Evolutionary conservation across 179 eudicot genomes (phyloP).

Genomic region (Beta lomatogona): DNA sequence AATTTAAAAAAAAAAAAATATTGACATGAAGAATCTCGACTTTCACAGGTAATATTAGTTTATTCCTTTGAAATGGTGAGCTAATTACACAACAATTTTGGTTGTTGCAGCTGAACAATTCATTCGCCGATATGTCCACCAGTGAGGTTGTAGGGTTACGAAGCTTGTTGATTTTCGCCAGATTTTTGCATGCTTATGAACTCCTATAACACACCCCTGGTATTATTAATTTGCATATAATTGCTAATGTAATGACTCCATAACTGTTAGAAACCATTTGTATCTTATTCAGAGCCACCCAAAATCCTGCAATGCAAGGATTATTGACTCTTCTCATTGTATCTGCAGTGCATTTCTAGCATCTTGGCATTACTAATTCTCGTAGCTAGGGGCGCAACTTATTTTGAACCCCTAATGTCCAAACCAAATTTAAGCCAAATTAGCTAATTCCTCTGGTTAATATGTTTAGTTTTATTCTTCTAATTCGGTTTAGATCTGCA

Average conservation of each 20-base stretch:
- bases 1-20: too few relatives aligned
- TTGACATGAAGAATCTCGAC: too few relatives aligned
- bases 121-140: conserved; percentile 43
- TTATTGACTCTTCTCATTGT: conserved; percentile 22
- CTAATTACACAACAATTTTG: background rate
- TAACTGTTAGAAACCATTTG: conserved; percentile 26
- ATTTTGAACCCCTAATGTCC: too few relatives aligned
- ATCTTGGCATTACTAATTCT: conserved; percentile 1
- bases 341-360: conserved; percentile 5
- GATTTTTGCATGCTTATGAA: conserved; percentile 29
- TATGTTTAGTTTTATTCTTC: too few relatives aligned
- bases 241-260: conserved; percentile 42
- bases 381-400: background rate
- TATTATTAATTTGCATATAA: conserved; percentile 43
- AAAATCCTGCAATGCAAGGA: conserved; percentile 23
- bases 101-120: conserved; percentile 30
- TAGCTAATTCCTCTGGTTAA: too few relatives aligned
- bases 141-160: conserved; percentile 31
- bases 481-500: too few relatives aligned
- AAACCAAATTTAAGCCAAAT: too few relatives aligned
- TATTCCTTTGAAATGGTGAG: background rate
- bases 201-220: conserved; percentile 29
- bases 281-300: conserved; percentile 26
- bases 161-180: conserved; percentile 25
- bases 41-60: background rate